phyloP scores from a whole-genome alignment of 768 basidiomycete species.

The Pulveroboletus sp. region DNA sequence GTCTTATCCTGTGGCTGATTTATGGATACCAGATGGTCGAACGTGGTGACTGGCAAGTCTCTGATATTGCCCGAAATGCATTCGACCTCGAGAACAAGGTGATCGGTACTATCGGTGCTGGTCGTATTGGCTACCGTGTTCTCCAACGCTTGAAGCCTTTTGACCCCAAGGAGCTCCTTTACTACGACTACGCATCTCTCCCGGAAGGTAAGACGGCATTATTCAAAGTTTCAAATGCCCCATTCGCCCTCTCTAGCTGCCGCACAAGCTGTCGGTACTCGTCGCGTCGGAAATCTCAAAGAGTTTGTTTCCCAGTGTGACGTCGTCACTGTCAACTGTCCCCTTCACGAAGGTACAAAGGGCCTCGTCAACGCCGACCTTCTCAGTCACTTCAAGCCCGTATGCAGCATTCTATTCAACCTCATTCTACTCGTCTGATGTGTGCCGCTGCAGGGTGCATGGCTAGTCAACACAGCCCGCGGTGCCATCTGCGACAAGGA shows the following conservation, averaged over 20 bases:
- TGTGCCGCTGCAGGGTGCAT: conserved; percentile 57
- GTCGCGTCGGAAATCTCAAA: conserved; percentile 76
- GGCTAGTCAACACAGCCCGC: conserved; percentile 90
- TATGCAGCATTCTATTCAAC: neutral
- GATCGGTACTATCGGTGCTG: conserved; percentile 83
- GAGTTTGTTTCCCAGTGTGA: conserved; percentile 61
- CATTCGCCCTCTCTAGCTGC: conserved; percentile 40
- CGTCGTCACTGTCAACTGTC: conserved; percentile 80
- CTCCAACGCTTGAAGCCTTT: conserved; percentile 77
- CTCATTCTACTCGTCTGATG: neutral
- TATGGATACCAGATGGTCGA: conserved; percentile 59
- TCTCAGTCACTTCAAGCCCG: conserved; percentile 73
- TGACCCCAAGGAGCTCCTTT: conserved; percentile 84
- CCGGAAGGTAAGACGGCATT: conserved; percentile 44
- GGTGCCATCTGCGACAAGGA: conserved; percentile 86
- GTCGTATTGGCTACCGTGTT: conserved; percentile 84
- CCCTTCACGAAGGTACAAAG: conserved; percentile 78
- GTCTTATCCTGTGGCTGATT: neutral
- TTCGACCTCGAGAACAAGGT: conserved; percentile 89
- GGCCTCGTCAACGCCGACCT: conserved; percentile 80
- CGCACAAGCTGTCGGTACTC: conserved; percentile 61
- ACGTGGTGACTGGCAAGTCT: conserved; percentile 81
- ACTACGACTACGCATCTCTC: conserved; percentile 79
- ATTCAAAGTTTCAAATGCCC: neutral
- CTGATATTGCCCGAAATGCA: conserved; percentile 75